Evolutionary conservation across 192 early-diverging fungal species (phyloP).

Genomic region (Linnemannia hyalina): DNA sequence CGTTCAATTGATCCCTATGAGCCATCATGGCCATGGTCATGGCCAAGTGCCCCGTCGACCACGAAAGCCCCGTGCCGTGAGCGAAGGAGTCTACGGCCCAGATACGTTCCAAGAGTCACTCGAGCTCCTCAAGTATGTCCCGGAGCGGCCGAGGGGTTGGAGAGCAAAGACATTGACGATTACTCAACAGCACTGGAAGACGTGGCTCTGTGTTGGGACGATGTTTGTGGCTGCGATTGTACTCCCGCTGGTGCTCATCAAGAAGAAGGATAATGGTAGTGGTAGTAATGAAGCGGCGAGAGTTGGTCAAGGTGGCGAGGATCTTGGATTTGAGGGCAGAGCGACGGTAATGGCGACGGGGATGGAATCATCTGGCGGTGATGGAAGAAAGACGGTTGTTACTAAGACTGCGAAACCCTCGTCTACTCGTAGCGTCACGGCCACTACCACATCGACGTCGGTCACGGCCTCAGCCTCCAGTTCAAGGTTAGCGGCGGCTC

Average conservation of each 20-base stretch:
- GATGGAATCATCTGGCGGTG: not conserved
- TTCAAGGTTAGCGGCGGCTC: not conserved
- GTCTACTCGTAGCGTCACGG: not conserved
- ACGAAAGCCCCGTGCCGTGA: not conserved
- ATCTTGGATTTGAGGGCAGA: not conserved
- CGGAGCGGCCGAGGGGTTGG: not conserved
- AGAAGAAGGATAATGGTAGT: not conserved
- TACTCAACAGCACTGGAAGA: not conserved
- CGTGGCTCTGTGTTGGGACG: not conserved
- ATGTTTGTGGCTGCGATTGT: not conserved
- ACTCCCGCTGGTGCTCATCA: not conserved
- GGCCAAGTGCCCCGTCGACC: not conserved
- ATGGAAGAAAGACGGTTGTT: not conserved
- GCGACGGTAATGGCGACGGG: not conserved
- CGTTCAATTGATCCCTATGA: not conserved
- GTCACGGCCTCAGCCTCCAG: not conserved
- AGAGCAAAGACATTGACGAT: not conserved
- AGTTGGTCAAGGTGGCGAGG: not conserved
- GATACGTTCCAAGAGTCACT: constrained; percentile 23
- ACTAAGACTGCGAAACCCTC: not conserved
- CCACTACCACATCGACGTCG: not conserved
- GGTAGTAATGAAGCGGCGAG: not conserved
- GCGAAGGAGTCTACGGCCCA: constrained; percentile 13
- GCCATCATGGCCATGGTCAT: not conserved
- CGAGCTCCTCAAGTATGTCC: not conserved